A percentile compares a stretch with the other conserved stretches of the same genome.
phyloP scores from a whole-genome alignment of 352 stramenopile genomes.

The Peronosclerospora sorghi region DNA sequence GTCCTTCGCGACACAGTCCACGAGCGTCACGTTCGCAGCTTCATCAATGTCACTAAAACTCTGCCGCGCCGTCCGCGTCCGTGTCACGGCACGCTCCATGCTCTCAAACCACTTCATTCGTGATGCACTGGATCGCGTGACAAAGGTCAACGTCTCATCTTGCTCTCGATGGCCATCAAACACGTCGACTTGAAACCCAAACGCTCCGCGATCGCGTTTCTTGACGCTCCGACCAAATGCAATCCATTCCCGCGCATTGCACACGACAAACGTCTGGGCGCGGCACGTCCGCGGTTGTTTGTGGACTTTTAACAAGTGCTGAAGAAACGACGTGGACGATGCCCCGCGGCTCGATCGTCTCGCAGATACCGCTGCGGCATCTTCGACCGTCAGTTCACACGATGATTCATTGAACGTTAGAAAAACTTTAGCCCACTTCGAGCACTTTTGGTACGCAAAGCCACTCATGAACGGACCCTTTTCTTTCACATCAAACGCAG shows the following conservation, averaged over 20 bases:
- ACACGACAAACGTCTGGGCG: conserved; percentile 57
- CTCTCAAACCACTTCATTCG: conserved; percentile 51
- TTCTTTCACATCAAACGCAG: conserved; percentile 44
- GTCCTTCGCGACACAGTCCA: conserved; percentile 53
- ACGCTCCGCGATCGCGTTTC: conserved; percentile 46
- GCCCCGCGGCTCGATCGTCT: conserved; percentile 1
- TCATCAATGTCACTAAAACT: conserved; percentile 55
- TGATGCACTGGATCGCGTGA: conserved; percentile 42
- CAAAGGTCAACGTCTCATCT: conserved; percentile 66
- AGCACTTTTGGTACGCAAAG: conserved; percentile 61
- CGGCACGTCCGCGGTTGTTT: conserved; percentile 47
- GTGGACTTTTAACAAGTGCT: conserved; percentile 50
- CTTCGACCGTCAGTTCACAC: conserved; percentile 38
- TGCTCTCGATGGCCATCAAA: conserved; percentile 65
- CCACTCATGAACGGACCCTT: conserved; percentile 41
- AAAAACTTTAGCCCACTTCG: conserved; percentile 63
- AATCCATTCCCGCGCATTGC: conserved; percentile 67
- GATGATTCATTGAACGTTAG: conserved; percentile 61
- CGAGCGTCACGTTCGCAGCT: conserved; percentile 43
- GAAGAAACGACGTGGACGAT: conserved; percentile 25
- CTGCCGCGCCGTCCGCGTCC: conserved; percentile 31
- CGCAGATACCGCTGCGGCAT: conserved; percentile 10
- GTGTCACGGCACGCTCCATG: conserved; percentile 37
- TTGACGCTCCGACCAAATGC: conserved; percentile 63
- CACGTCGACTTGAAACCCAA: conserved; percentile 70